Percentiles rank a stretch among this genome's conserved stretches.
phyloP scores from a whole-genome alignment of 345 rosid genomes.

The Cardamine resedifolia region DNA sequence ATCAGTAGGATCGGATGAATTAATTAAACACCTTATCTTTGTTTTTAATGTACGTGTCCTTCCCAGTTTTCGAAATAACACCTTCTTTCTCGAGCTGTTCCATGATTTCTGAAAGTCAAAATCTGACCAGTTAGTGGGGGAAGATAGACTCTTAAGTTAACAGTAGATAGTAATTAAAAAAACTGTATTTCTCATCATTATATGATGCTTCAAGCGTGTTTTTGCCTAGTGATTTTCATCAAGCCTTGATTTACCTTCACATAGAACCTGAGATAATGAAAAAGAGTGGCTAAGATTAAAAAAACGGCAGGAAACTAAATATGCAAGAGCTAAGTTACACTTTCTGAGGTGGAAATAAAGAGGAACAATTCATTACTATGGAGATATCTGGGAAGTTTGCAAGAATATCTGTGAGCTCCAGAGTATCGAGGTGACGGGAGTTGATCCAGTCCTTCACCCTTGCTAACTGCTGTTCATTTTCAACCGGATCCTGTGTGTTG shows the following conservation, averaged over 20 bases:
- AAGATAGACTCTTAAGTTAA: slow-evolving; percentile 9
- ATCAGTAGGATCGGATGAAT: background rate
- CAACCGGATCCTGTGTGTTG: slow-evolving; percentile 81
- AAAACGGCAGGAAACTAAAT: slow-evolving; percentile 11
- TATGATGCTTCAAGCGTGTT: slow-evolving; percentile 7
- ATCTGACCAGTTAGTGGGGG: slow-evolving; percentile 20
- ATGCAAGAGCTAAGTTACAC: too few relatives aligned
- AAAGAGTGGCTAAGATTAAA: slow-evolving; percentile 11
- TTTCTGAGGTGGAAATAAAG: slow-evolving; percentile 5
- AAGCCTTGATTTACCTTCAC: slow-evolving; percentile 59
- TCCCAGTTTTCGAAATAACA: slow-evolving; percentile 53
- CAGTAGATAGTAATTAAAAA: background rate
- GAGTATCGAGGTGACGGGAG: slow-evolving; percentile 46
- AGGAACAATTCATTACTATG: slow-evolving; percentile 45
- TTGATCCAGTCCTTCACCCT: slow-evolving; percentile 85
- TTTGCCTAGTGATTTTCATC: slow-evolving; percentile 11
- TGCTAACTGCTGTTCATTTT: slow-evolving; percentile 72
- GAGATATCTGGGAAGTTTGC: slow-evolving; percentile 86
- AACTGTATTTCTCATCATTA: background rate
- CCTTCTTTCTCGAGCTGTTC: slow-evolving; percentile 77
- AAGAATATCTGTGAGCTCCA: slow-evolving; percentile 72
- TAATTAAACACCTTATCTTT: slow-evolving; percentile 53
- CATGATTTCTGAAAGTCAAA: slow-evolving; percentile 69
- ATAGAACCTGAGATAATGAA: slow-evolving; percentile 59
- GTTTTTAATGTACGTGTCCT: slow-evolving; percentile 58